phyloP scores from a whole-genome alignment of 1,284 basidiomycete genomes.

The Ceratobasidium sp. region DNA sequence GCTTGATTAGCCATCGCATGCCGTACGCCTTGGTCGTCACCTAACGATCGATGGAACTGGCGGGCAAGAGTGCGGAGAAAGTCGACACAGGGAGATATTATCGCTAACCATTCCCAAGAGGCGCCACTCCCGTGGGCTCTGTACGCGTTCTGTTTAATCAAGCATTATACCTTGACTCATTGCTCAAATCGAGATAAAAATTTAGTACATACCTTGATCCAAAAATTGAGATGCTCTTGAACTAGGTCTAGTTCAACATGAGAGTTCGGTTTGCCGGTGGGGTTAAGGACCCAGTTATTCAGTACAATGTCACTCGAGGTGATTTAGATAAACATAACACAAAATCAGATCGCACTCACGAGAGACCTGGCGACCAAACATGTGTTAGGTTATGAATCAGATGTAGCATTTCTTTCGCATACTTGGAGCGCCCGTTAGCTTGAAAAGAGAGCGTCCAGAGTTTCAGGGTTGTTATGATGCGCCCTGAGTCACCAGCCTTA shows the following conservation, averaged over 20 bases:
- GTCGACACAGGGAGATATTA: constrained; percentile 59
- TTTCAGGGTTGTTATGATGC: constrained; percentile 59
- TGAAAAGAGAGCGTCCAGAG: constrained; percentile 57
- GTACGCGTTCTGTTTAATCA: constrained; percentile 54
- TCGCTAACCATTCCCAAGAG: constrained; percentile 62
- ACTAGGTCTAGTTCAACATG: constrained; percentile 60
- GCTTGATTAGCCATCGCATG: constrained; percentile 55
- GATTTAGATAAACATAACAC: background rate
- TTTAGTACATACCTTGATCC: constrained; percentile 56
- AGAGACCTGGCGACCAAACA: constrained; percentile 59
- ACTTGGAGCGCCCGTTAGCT: constrained; percentile 59
- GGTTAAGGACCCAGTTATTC: constrained; percentile 62
- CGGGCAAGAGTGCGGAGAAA: constrained; percentile 57
- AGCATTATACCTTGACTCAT: background rate
- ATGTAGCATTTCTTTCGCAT: constrained; percentile 62
- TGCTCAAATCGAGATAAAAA: background rate
- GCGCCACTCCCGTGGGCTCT: constrained; percentile 58
- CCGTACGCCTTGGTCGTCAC: constrained; percentile 55
- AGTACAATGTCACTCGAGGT: constrained; percentile 56
- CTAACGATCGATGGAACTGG: constrained; percentile 55
- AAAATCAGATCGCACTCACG: constrained; percentile 51
- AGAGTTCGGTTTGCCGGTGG: constrained; percentile 56
- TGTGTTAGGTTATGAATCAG: constrained; percentile 60
- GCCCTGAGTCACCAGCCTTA: constrained; percentile 59
- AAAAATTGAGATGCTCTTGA: constrained; percentile 63